Conservation (phyloP, 1,284 basidiomycete genomes). For the Amylostereum areolatum region DNA sequence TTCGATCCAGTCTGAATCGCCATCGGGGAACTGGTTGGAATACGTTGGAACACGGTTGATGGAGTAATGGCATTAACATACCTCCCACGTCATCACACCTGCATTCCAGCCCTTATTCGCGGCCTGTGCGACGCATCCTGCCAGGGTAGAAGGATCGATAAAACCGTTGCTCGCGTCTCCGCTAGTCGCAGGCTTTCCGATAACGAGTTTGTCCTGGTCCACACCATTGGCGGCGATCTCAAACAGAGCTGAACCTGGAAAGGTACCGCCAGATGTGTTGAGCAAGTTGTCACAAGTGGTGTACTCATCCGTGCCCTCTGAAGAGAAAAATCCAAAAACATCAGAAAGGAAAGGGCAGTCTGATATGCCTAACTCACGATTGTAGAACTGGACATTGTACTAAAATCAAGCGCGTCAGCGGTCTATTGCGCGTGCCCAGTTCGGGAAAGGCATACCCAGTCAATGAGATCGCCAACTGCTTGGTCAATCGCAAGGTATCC, state of each 20-base stretch:
- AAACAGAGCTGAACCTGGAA: constrained; percentile 49
- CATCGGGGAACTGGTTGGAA: constrained; percentile 31
- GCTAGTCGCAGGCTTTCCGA: constrained; percentile 55
- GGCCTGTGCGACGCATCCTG: constrained; percentile 48
- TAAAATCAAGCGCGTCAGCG: constrained; percentile 9
- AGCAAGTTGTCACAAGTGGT: constrained; percentile 51
- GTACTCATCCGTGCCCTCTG: constrained; percentile 41
- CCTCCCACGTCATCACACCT: constrained; percentile 49
- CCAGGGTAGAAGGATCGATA: constrained; percentile 45
- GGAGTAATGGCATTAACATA: constrained; percentile 14
- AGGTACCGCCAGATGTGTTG: constrained; percentile 42
- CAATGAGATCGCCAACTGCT: constrained; percentile 42
- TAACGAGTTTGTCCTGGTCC: constrained; percentile 42
- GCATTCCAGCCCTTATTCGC: constrained; percentile 51
- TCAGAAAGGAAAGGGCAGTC: constrained; percentile 27
- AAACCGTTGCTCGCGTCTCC: constrained; percentile 55
- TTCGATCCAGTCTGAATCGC: constrained; percentile 42
- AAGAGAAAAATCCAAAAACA: constrained; percentile 9
- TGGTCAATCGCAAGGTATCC: constrained; percentile 54
- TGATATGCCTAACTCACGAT: constrained; percentile 36
- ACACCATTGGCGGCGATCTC: constrained; percentile 56
- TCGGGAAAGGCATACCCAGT: constrained; percentile 23
- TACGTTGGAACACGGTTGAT: not conserved
- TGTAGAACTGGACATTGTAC: constrained; percentile 59
- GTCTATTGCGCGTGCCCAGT: not conserved